Conservation (phyloP, 352 stramenopile species). For the Globisporangium spiculum region DNA sequence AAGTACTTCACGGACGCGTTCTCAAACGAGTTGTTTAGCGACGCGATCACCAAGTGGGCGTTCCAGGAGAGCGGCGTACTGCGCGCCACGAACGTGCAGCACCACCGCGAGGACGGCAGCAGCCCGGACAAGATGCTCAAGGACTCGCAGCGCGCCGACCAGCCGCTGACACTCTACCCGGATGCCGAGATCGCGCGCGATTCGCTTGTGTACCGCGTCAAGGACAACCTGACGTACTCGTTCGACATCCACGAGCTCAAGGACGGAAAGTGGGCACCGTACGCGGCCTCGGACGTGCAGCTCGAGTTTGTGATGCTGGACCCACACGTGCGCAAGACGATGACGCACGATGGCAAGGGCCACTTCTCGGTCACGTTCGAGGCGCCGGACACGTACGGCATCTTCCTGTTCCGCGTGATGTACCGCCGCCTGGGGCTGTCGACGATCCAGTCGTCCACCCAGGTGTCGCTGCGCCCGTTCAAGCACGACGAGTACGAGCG, state of each 20-base stretch:
- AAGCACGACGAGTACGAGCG: constrained; percentile 96
- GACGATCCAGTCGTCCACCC: constrained; percentile 81
- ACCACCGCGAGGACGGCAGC: constrained; percentile 81
- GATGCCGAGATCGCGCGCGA: constrained; percentile 59
- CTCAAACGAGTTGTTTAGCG: constrained; percentile 76
- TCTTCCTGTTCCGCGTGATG: constrained; percentile 93
- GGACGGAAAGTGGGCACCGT: constrained; percentile 74
- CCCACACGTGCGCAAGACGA: constrained; percentile 88
- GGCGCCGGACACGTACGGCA: constrained; percentile 90
- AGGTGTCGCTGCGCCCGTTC: constrained; percentile 92
- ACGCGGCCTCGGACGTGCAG: constrained; percentile 83
- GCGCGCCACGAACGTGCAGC: constrained; percentile 82
- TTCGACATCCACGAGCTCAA: constrained; percentile 88
- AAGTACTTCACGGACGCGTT: constrained; percentile 69
- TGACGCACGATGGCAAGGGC: constrained; percentile 66
- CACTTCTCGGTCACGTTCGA: constrained; percentile 86
- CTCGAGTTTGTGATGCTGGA: constrained; percentile 96
- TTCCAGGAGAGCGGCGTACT: constrained; percentile 89
- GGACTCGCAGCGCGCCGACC: constrained; percentile 78
- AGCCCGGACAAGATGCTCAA: constrained; percentile 88
- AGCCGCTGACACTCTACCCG: constrained; percentile 89
- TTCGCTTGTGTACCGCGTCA: constrained; percentile 90
- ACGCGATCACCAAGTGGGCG: constrained; percentile 75
- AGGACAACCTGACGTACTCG: constrained; percentile 92
- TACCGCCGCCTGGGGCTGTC: constrained; percentile 88